Conservation (phyloP, 306 rosid genomes). For the Senna tora region DNA sequence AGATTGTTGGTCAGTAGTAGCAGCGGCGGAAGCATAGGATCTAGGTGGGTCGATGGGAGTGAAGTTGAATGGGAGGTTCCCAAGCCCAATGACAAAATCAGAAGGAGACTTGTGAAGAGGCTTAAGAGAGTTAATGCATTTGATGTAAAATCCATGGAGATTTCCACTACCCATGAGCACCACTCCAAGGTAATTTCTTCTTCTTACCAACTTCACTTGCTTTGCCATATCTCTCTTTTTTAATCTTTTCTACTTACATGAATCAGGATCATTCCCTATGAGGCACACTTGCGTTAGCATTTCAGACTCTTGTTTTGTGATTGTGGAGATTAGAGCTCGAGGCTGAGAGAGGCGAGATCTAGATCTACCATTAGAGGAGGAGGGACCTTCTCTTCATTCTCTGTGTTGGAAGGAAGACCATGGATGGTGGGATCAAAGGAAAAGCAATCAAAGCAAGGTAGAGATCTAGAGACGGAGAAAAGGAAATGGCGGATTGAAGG, state of each 20-base stretch:
- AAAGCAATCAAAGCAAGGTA: too few species aligned
- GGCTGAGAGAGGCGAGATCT: too few species aligned
- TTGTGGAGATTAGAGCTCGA: too few species aligned
- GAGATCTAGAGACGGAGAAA: too few species aligned
- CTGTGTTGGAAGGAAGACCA: too few species aligned
- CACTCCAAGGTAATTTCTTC: constrained; percentile 50
- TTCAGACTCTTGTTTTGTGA: constrained; percentile 97
- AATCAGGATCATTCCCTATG: constrained; percentile 71
- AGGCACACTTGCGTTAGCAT: constrained; percentile 71
- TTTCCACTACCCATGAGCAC: constrained; percentile 55
- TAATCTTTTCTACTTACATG: constrained; percentile 35
- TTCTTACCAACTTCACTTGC: too few species aligned
- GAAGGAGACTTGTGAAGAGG: constrained; percentile 67
- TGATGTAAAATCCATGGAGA: constrained; percentile 74
- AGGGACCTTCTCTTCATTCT: too few species aligned
- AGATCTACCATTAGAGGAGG: too few species aligned
- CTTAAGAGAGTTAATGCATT: constrained; percentile 69
- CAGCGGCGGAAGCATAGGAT: constrained; percentile 46
- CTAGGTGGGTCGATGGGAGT: constrained; percentile 77
- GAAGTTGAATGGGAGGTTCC: constrained; percentile 64
- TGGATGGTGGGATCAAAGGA: too few species aligned
- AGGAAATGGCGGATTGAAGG: too few species aligned
- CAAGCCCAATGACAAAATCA: constrained; percentile 40
- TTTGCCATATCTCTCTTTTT: constrained; percentile 29
- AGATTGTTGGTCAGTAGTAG: constrained; percentile 39